Conservation (phyloP, 371 early-diverging fungal genomes). For the Rhizomucor miehei region DNA sequence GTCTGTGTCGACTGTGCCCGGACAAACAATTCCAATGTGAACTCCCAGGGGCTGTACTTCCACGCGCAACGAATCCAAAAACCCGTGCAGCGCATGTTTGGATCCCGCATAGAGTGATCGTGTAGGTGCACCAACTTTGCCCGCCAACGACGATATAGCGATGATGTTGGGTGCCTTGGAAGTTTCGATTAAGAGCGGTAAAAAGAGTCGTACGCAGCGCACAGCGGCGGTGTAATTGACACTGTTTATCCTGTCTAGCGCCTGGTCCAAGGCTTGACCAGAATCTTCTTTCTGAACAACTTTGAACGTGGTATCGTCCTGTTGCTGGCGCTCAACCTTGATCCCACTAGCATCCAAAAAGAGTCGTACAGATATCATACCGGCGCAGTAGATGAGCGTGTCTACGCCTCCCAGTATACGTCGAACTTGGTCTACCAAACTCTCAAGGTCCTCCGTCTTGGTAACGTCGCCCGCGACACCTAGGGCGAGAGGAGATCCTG, state of each 20-base stretch:
- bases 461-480: conserved; percentile 33
- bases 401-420: conserved; percentile 48
- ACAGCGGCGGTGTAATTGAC: conserved; percentile 72
- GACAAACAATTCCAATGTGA: conserved; percentile 67
- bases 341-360: conserved; percentile 56
- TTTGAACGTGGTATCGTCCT: conserved; percentile 5
- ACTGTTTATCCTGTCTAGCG: conserved; percentile 45
- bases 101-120: conserved; percentile 78
- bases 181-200: conserved; percentile 51
- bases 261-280: conserved; percentile 14
- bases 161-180: conserved; percentile 59
- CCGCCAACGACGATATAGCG: conserved; percentile 81
- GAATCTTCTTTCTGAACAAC: conserved; percentile 1
- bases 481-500: conserved; percentile 18
- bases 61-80: conserved; percentile 80
- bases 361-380: conserved; percentile 60
- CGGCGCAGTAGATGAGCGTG: conserved; percentile 69
- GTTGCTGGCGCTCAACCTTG: not conserved
- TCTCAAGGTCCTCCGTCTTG: conserved; percentile 24
- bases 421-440: conserved; percentile 15
- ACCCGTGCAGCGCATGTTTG: conserved; percentile 85
- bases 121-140: conserved; percentile 79
- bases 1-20: conserved; percentile 78
- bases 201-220: conserved; percentile 52
- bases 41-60: conserved; percentile 62